Conservation (phyloP, 352 stramenopile genomes). For the Phytophthora niederhauseri region DNA sequence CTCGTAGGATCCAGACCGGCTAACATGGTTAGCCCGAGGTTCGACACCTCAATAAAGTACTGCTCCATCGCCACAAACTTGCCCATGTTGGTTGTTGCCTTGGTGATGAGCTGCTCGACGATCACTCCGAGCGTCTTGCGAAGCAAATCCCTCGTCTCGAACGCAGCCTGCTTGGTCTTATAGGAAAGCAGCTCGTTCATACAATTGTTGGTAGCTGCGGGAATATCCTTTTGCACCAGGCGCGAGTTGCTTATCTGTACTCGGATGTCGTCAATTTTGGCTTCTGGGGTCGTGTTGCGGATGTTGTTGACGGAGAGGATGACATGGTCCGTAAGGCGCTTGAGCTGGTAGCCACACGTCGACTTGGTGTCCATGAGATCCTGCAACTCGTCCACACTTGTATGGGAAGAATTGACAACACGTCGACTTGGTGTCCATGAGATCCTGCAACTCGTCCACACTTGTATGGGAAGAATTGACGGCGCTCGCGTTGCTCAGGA, state of each 20-base stretch:
- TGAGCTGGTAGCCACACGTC: constrained; percentile 27
- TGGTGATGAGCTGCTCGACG: constrained; percentile 27
- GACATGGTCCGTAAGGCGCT: constrained; percentile 29
- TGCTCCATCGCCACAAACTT: constrained; percentile 13
- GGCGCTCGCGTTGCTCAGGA: constrained; percentile 12
- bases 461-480: constrained; percentile 17
- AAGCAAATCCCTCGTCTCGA: constrained; percentile 30
- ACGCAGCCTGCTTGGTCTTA: constrained; percentile 28
- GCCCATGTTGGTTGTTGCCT: constrained; percentile 20
- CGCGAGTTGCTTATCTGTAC: constrained; percentile 24
- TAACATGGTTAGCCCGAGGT: constrained; percentile 18
- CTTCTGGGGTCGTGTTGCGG: constrained; percentile 14
- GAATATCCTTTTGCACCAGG: constrained; percentile 24
- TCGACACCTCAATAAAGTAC: constrained; percentile 22
- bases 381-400: constrained; percentile 23
- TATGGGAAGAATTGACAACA: constrained; percentile 13
- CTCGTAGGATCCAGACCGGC: constrained; percentile 23
- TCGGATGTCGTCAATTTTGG: constrained; percentile 20
- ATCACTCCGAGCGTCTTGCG: constrained; percentile 33
- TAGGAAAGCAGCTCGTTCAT: constrained; percentile 28
- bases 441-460: constrained; percentile 20
- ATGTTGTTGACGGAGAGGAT: constrained; percentile 16
- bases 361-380: constrained; percentile 27
- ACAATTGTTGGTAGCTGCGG: constrained; percentile 28
- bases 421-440: constrained; percentile 27